Base-by-base conservation (phyloP, 2,329 filamentous ascomycete species). In the Atkinsonella hypoxylon region DNA sequence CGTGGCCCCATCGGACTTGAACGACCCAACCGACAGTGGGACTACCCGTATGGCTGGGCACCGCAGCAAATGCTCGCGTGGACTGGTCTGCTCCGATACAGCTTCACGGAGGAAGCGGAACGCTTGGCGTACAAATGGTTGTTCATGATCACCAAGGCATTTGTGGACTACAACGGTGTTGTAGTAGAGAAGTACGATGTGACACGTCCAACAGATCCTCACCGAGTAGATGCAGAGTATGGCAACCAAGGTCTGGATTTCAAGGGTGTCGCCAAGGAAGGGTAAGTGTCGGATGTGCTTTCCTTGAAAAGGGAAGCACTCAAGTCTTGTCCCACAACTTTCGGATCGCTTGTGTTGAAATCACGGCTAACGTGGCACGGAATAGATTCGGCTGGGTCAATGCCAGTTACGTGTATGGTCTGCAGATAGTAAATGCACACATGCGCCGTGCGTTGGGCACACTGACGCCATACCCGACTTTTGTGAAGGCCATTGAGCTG, bases 181-280 rank as follows among this genome's bases (percentile, higher is more conserved):
- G 91, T 98, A 1, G 93, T 97, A 6, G 93, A 98, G 70, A 98
- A 98, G 72, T 98, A 98, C 71, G 88, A 98, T 68, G 93, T 98
- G 53, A 97, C 91, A 18, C 76, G 88, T 51, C 83, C 86, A 5
- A 82, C 90, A 51, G 90, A 95, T 61, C 90, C 93, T 38, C 93
- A 97, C 69, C 84, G 87, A 55, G 93, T 97, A 12, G 89, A 94
- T 67, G 93, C 91, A 52, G 93, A 98, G 70, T 98, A 98, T 64
- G 93, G 93, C 7, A 98, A 98, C 67, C 93, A 98, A 67, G 93
- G 93, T 2, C 74, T 86, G 47, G 88, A 96, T 64, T 96, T 97
- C 72, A 95, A 94, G 71, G 91, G 91, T 39, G 90, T 95, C 58
- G 88, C 91, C 49, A 89, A 88, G 59, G 91, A 97, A 81, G 91